phyloP scores from a whole-genome alignment of 2,329 filamentous ascomycete species.

The Cyclaneusma minus region DNA sequence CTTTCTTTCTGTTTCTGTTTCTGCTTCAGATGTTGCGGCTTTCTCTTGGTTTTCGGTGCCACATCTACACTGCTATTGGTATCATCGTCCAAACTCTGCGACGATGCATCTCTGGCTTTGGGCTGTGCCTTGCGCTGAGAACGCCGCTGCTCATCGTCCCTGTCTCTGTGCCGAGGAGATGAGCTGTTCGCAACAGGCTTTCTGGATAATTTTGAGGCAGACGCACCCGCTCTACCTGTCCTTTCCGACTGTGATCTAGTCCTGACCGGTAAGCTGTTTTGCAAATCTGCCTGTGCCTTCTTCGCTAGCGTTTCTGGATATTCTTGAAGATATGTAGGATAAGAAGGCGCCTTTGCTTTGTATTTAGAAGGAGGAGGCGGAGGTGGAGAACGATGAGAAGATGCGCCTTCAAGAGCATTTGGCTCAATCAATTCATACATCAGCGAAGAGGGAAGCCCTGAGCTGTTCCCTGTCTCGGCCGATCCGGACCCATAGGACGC shows the following conservation, averaged over 20 bases:
- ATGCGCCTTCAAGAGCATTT: too few species aligned
- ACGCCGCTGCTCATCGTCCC: slow-evolving; percentile 11
- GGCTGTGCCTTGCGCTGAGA: slow-evolving; percentile 9
- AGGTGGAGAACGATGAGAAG: slow-evolving; percentile 9
- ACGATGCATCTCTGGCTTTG: slow-evolving; percentile 13
- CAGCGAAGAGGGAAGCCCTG: slow-evolving; percentile 10
- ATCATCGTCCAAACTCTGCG: slow-evolving; percentile 17
- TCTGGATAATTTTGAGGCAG: slow-evolving; percentile 10
- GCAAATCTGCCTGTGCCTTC: slow-evolving; percentile 10
- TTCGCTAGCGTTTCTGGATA: slow-evolving; percentile 18
- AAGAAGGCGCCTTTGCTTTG: slow-evolving; percentile 23
- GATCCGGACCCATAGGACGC: too few species aligned
- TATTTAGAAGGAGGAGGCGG: slow-evolving; percentile 10
- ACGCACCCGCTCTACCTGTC: slow-evolving; percentile 4
- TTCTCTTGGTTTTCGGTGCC: slow-evolving; percentile 12
- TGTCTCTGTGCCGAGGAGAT: slow-evolving; percentile 15
- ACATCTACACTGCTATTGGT: slow-evolving; percentile 13
- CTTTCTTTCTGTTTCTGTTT: slow-evolving; percentile 18
- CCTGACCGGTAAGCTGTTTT: slow-evolving; percentile 17
- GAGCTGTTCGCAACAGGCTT: slow-evolving; percentile 20
- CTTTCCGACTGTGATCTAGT: slow-evolving; percentile 9
- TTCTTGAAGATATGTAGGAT: slow-evolving; percentile 20
- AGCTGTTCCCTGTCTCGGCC: slow-evolving; percentile 11
- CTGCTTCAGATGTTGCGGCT: slow-evolving; percentile 3
- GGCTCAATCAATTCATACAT: slow-evolving; percentile 14